Evolutionary conservation across 768 basidiomycete genomes (phyloP).

Genomic region (Suillus discolor): DNA sequence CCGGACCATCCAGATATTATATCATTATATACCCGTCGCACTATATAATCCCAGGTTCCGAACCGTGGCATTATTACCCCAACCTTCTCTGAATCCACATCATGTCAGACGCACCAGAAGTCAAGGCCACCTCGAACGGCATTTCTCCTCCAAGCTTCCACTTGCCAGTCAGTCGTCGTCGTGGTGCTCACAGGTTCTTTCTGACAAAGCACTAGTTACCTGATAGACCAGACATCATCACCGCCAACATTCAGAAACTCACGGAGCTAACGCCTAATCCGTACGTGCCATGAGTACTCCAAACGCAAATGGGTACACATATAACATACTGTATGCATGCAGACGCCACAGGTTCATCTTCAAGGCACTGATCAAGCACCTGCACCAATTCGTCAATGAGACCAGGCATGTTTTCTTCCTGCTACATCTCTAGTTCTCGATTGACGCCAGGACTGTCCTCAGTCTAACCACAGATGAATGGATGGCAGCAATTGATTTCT

Average conservation of each 20-base stretch:
- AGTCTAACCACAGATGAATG: conserved; percentile 84
- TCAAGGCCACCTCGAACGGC: conserved; percentile 41
- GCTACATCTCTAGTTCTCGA: not conserved
- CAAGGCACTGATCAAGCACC: conserved; percentile 58
- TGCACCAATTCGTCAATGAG: conserved; percentile 77
- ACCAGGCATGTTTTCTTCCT: conserved; percentile 47
- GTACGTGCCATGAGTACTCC: conserved; percentile 28
- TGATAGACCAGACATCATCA: conserved; percentile 51
- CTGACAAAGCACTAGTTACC: conserved; percentile 39
- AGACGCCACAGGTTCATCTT: conserved; percentile 51
- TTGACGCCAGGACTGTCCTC: not conserved
- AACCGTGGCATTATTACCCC: not conserved
- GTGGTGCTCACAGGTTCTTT: not conserved
- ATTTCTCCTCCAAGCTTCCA: conserved; percentile 38
- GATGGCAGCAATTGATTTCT: conserved; percentile 78
- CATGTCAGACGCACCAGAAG: conserved; percentile 13
- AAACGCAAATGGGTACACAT: not conserved
- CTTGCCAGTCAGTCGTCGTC: conserved; percentile 39
- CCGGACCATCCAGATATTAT: not conserved
- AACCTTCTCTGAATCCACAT: not conserved
- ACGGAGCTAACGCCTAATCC: conserved; percentile 39
- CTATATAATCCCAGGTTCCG: conserved; percentile 2
- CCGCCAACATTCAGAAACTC: conserved; percentile 47
- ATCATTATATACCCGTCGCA: not conserved
- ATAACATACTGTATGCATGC: not conserved